Percentiles rank a stretch among this genome's conserved stretches.
Evolutionary conservation across 2,329 filamentous ascomycete species (phyloP).

Genomic region (Cytospora leucostoma): DNA sequence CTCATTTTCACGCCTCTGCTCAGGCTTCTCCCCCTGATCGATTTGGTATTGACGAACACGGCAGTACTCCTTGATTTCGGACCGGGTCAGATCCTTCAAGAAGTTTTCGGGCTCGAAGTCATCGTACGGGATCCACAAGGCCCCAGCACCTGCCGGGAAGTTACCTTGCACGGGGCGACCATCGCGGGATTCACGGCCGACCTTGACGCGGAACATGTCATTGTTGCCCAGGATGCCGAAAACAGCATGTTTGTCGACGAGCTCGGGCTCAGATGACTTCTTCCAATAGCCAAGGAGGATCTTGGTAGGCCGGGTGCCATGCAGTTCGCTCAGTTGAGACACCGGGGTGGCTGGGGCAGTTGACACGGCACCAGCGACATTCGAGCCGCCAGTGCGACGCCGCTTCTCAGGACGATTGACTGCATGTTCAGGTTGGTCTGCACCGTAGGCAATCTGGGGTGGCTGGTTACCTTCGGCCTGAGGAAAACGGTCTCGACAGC

Average conservation of each 20-base stretch:
- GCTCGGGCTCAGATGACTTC: slow-evolving; percentile 50
- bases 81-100: slow-evolving; percentile 50
- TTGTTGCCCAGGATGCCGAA: slow-evolving; percentile 64
- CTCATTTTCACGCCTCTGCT: slow-evolving; percentile 53
- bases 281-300: slow-evolving; percentile 63
- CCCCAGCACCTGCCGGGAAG: slow-evolving; percentile 61
- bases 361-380: slow-evolving; percentile 9
- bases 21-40: slow-evolving; percentile 52
- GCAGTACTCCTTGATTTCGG: slow-evolving; percentile 65
- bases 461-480: slow-evolving; percentile 45
- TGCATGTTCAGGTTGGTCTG: slow-evolving; percentile 48
- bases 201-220: slow-evolving; percentile 66
- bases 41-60: slow-evolving; percentile 62
- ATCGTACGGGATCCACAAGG: slow-evolving; percentile 64
- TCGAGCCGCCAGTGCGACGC: slow-evolving; percentile 42
- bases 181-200: slow-evolving; percentile 61
- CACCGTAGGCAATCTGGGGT: slow-evolving; percentile 53
- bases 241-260: slow-evolving; percentile 60
- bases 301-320: slow-evolving; percentile 56
- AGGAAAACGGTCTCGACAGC: slow-evolving; percentile 45
- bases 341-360: background rate
- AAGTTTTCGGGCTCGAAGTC: slow-evolving; percentile 62
- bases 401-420: slow-evolving; percentile 47
- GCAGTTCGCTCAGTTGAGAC: slow-evolving; percentile 43
- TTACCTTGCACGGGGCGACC: slow-evolving; percentile 60